Evolutionary conservation across 1,284 basidiomycete species (phyloP), one percentile per base, ranked within the genome.

Genomic region (Afroboletus lepidellus): DNA sequence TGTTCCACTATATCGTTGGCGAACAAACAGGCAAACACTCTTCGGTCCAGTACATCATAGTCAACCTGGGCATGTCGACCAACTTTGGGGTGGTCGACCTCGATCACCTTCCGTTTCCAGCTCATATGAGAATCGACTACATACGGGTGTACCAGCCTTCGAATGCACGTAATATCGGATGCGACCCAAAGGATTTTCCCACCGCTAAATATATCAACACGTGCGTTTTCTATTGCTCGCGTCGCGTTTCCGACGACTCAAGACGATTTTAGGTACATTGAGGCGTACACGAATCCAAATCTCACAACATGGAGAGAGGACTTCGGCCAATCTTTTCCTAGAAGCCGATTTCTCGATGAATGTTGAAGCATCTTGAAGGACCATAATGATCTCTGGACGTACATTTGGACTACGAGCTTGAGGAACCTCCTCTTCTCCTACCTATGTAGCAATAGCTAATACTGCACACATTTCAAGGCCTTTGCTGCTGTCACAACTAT

Each of bases 121-220:
- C 74, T 2, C 74, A 79, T 56, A 77, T 89, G 78, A 74, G 73
- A 29, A 69, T 91, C 36, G 88, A 91, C 63, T 91, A 85, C 60
- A 77, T 90, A 41, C 74, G 87, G 16, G 81, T 90, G 1, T 89
- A 87, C 62, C 85, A 85, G 57, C 75, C 78, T 29, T 67, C 72
- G 25, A 67, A 78, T 27, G 67, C 75, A 6, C 79, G 78, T 32
- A 85, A 84, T 60, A 74, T 90, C 39, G 86, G 87, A 15, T 92
- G 89, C 60, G 76, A 88, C 59, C 88, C 89, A 11, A 71, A 72
- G n/a, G 72, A 77, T 50, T 81, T 80, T 57, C 90, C 89, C 0
- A 92, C 90, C 0, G 72, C 72, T 33, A 64, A 72, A 21, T 87
- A 87, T 61, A 85, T 87, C 54, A 73, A 80, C 41, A 64, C 65